A percentile compares a stretch with the other conserved stretches of the same genome.
phyloP scores from a whole-genome alignment of 805 yeast species.

The Candida hungchunana region DNA sequence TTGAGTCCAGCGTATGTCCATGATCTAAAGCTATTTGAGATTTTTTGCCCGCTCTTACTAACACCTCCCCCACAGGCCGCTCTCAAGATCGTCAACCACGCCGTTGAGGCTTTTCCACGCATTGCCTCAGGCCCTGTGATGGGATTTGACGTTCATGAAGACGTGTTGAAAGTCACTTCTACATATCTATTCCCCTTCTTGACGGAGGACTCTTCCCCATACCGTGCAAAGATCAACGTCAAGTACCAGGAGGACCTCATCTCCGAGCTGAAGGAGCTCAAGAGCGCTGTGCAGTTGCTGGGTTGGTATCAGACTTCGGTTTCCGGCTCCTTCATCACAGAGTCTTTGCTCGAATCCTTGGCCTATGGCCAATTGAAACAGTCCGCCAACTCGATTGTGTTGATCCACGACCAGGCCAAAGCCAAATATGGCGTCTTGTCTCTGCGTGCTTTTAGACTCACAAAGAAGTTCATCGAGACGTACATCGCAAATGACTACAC shows the following conservation, averaged over 20 bases:
- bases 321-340: conserved; percentile 66
- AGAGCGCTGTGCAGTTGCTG: conserved; percentile 62
- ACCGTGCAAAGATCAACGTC: conserved; percentile 54
- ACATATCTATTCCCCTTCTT: conserved; percentile 62
- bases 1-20: conserved; percentile 14
- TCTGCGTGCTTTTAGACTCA: conserved; percentile 65
- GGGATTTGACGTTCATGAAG: conserved; percentile 61
- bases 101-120: conserved; percentile 58
- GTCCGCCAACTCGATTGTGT: conserved; percentile 48
- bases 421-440: conserved; percentile 58
- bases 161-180: conserved; percentile 46
- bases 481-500: conserved; percentile 52
- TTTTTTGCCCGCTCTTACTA: conserved; percentile 2
- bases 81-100: conserved; percentile 60
- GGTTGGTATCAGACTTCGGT: conserved; percentile 80
- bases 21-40: too few species aligned
- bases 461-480: conserved; percentile 54
- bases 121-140: conserved; percentile 66
- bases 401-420: conserved; percentile 69
- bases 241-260: conserved; percentile 68
- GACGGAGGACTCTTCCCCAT: conserved; percentile 58
- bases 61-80: conserved; percentile 12
- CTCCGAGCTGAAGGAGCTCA: conserved; percentile 55
- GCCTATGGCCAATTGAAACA: conserved; percentile 55
- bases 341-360: conserved; percentile 64